Evolutionary conservation across 2,329 filamentous ascomycete species (phyloP).

Genomic region (Ascochyta koolunga): DNA sequence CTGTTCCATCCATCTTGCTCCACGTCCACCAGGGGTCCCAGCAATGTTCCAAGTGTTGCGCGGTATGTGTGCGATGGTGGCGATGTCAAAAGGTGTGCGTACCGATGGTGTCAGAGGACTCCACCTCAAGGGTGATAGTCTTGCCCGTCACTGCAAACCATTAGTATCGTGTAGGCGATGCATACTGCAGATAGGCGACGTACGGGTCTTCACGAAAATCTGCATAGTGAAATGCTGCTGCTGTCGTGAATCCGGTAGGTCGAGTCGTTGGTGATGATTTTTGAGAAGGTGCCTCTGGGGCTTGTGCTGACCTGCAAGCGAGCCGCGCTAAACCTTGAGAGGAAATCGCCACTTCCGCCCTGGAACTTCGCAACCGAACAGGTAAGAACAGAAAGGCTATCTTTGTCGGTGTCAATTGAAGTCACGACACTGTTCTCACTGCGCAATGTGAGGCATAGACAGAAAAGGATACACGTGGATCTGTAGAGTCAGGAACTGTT

Average conservation of each 20-base stretch:
- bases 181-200: conserved; percentile 7
- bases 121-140: conserved; percentile 99
- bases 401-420: too few species aligned
- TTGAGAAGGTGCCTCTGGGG: not conserved
- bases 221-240: conserved; percentile 33
- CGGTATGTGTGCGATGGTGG: conserved; percentile 21
- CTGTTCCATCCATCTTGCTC: not conserved
- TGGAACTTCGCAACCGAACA: not conserved
- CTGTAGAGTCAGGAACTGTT: too few species aligned
- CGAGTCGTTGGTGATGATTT: not conserved
- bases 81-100: conserved; percentile 30
- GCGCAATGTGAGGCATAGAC: too few species aligned
- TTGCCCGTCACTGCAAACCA: conserved; percentile 73
- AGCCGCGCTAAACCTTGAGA: not conserved
- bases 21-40: conserved; percentile 6
- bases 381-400: too few species aligned
- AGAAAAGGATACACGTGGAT: too few species aligned
- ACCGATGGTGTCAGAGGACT: conserved; percentile 93
- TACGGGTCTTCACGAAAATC: conserved; percentile 97
- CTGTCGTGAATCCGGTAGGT: not conserved
- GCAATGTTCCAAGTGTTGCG: conserved; percentile 18
- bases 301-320: not conserved
- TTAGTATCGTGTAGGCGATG: conserved; percentile 14
- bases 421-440: too few species aligned
- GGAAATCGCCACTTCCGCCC: not conserved